Conservation (phyloP, 164 flowering plant species). For the Warburgia ugandensis region DNA sequence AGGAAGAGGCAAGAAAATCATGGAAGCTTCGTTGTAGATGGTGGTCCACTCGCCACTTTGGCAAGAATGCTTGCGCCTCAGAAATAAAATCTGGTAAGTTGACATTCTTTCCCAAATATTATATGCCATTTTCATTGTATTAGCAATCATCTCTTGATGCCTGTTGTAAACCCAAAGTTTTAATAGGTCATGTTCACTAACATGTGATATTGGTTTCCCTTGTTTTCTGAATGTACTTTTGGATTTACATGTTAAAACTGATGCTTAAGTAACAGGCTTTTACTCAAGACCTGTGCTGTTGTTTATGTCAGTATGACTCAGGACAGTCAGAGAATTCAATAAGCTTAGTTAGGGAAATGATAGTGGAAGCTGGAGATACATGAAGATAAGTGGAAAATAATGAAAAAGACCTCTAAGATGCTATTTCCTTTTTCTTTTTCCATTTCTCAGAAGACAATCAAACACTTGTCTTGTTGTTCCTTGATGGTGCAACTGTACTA, state of each 20-base stretch:
- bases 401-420: too few species aligned
- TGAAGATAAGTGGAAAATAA: too few species aligned
- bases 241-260: neutral
- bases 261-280: neutral
- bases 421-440: too few species aligned
- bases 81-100: constrained; percentile 49
- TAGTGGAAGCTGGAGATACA: too few species aligned
- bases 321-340: too few species aligned
- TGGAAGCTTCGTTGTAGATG: constrained; percentile 70
- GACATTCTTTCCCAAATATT: neutral
- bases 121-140: neutral
- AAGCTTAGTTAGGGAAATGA: too few species aligned
- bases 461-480: too few species aligned
- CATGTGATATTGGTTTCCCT: neutral
- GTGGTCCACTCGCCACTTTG: constrained; percentile 74
- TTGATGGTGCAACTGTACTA: too few species aligned
- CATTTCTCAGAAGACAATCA: too few species aligned
- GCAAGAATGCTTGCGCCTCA: constrained; percentile 25
- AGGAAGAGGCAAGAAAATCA: constrained; percentile 24
- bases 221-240: neutral
- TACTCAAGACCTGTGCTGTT: too few species aligned
- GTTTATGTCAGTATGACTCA: too few species aligned
- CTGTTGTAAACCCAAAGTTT: neutral
- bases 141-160: neutral
- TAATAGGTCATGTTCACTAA: neutral